Evolutionary conservation across 1,284 basidiomycete genomes (phyloP), one percentile per base, ranked within the genome.

Genomic region (Thecaphora thlaspeos): DNA sequence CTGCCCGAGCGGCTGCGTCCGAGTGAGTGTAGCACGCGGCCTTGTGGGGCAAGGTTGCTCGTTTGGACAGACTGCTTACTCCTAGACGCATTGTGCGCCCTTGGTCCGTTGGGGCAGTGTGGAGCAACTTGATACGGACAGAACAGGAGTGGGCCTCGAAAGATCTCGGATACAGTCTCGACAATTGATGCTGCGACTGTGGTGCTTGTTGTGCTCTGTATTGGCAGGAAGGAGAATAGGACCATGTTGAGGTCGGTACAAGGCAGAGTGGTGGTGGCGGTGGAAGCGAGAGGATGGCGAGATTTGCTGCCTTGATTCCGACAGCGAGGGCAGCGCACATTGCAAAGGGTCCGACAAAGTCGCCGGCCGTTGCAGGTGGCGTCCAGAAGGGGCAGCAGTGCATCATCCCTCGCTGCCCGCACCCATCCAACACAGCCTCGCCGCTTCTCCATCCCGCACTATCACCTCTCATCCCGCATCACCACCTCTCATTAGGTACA

Each of bases 41-140:
- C 7, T 15, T 21, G 37, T 8, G 17, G 15, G 8, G 19, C 37
- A 17, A 17, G 8, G 17, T 38, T 15, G 17, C 30, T 24, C 38
- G n/a, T n/a, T n/a, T n/a, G n/a, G n/a, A n/a, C n/a, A n/a, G n/a
- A n/a, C n/a, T n/a, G n/a, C n/a, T n/a, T n/a, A n/a, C n/a, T n/a
- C n/a, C n/a, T n/a, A n/a, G n/a, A n/a, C n/a, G n/a, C n/a, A n/a
- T n/a, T n/a, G n/a, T n/a, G n/a, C n/a, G n/a, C n/a, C n/a, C n/a
- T n/a, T n/a, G n/a, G n/a, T n/a, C n/a, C n/a, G n/a, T n/a, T n/a
- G n/a, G n/a, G 12, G 41, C 48, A 70, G 68, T 89, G 88, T 80
- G 87, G 58, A 81, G 83, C 32, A 82, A 83, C 37, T 78, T 90
- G 51, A 63, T 88, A 28, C 72, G 76, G 43, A 82, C 89, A 81